Base-by-base conservation (phyloP, 345 rosid genomes). In the Dipteronia sinensis region DNA sequence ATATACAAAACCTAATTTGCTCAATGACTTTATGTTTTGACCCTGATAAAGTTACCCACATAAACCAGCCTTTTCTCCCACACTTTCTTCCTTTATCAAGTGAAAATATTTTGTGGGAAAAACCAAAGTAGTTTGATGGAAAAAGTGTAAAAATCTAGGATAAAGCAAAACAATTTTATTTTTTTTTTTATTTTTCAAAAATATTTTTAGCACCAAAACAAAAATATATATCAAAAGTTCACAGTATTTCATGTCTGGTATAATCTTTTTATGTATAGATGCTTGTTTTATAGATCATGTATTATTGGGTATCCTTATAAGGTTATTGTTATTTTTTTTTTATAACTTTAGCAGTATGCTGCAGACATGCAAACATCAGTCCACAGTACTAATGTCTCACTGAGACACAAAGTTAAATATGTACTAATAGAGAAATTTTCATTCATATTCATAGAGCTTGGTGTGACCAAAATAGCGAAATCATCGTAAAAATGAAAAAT, bases 141-240 rank as follows among this genome's bases (percentile, higher is more conserved):
- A 34, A 69, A 75, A 67, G 69, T 63, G 71, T 16, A 53, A 66
- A 65, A 49, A 53, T 79, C 77, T 64, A 64, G 77, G 11, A 74
- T 9, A 74, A 74, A 64, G 51, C 25, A 64, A 74, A 74, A 51
- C 47, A 75, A 71, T 10, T 47, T 58, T 58, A 10, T 20, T 71
- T 49, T 49, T 13, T 0, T 1, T 53, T 53, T 17, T 16, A 74
- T 84, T 53, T 74, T 84, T 78, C 84, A 80, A 82, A 82, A 20
- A 69, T 80, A 75, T 69, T 84, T 87, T 65, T 68, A 72, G 77
- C 80, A 77, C 77, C 79, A 73, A 84, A 86, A 80, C 87, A 78
- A 84, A 75, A 67, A 44, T n/a, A 25, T 76, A 74, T 72, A 77
- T 73, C 72, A 78, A 80, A 85, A 77, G 82, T 49, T 61, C 20